Conservation (phyloP, 768 basidiomycete species). For the Xerocomus brunneocitrinus region DNA sequence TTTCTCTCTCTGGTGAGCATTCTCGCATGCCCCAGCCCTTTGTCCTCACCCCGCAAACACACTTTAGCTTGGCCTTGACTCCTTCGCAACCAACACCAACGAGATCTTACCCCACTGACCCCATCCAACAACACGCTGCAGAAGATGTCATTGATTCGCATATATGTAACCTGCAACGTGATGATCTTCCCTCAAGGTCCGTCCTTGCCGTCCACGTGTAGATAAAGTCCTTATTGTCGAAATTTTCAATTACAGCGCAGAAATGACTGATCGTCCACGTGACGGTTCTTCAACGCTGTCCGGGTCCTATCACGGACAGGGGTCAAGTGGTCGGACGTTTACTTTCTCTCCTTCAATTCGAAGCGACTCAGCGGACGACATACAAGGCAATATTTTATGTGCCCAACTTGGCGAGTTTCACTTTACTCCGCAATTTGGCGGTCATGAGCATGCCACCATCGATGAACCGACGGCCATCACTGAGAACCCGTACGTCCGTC, state of each 20-base stretch:
- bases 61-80: constrained; percentile 24
- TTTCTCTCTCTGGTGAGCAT: constrained; percentile 23
- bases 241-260: constrained; percentile 18
- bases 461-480: constrained; percentile 29
- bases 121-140: constrained; percentile 24
- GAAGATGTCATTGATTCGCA: constrained; percentile 28
- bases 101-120: constrained; percentile 28
- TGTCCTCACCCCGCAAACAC: constrained; percentile 2
- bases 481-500: constrained; percentile 23
- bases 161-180: constrained; percentile 27
- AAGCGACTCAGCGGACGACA: constrained; percentile 20
- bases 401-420: constrained; percentile 23
- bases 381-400: constrained; percentile 22
- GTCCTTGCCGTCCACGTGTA: constrained; percentile 28
- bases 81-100: constrained; percentile 20
- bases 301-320: constrained; percentile 21
- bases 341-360: constrained; percentile 8
- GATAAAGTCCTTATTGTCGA: constrained; percentile 8
- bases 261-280: constrained; percentile 22
- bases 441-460: constrained; percentile 9
- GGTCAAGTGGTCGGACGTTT: constrained; percentile 7
- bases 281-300: constrained; percentile 14
- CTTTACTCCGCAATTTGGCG: constrained; percentile 16
- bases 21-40: not conserved
- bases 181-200: constrained; percentile 33